Evolutionary conservation across 2,329 filamentous ascomycete genomes (phyloP).

Genomic region (Alternaria conjuncta): DNA sequence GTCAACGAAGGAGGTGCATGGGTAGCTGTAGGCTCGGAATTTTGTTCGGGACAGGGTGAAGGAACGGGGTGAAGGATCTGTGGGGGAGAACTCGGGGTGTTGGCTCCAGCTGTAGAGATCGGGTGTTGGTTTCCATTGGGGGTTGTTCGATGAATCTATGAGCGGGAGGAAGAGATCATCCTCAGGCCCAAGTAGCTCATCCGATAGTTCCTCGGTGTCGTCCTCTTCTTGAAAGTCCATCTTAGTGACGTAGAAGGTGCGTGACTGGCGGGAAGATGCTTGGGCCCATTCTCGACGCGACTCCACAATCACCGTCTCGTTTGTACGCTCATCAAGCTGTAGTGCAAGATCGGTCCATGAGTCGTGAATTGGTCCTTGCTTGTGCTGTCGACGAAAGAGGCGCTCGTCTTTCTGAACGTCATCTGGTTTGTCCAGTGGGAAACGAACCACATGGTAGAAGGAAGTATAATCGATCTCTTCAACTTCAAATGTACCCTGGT

Average conservation of each 20-base stretch:
- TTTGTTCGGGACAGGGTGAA: constrained; percentile 63
- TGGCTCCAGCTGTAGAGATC: constrained; percentile 53
- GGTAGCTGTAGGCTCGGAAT: constrained; percentile 62
- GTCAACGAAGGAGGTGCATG: constrained; percentile 64
- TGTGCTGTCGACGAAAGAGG: constrained; percentile 71
- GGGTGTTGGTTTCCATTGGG: constrained; percentile 47
- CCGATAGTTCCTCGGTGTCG: constrained; percentile 1
- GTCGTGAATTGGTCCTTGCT: constrained; percentile 75
- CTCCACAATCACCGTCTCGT: constrained; percentile 68
- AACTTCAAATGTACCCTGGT: constrained; percentile 65
- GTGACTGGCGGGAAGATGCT: constrained; percentile 62
- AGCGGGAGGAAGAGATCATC: constrained; percentile 36
- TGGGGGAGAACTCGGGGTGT: constrained; percentile 57
- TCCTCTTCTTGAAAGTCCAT: constrained; percentile 51
- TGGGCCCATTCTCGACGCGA: constrained; percentile 71
- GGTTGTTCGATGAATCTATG: constrained; percentile 42
- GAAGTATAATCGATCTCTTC: constrained; percentile 72
- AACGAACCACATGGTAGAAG: constrained; percentile 71
- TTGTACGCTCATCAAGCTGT: constrained; percentile 64
- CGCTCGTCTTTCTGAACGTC: constrained; percentile 54
- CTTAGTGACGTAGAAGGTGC: constrained; percentile 69
- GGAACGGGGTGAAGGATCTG: constrained; percentile 49
- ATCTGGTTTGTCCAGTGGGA: constrained; percentile 61
- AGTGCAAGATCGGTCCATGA: constrained; percentile 73
- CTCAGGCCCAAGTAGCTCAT: constrained; percentile 27